phyloP scores from a whole-genome alignment of 1,284 basidiomycete genomes.

The Cryptococcus neoformans region DNA sequence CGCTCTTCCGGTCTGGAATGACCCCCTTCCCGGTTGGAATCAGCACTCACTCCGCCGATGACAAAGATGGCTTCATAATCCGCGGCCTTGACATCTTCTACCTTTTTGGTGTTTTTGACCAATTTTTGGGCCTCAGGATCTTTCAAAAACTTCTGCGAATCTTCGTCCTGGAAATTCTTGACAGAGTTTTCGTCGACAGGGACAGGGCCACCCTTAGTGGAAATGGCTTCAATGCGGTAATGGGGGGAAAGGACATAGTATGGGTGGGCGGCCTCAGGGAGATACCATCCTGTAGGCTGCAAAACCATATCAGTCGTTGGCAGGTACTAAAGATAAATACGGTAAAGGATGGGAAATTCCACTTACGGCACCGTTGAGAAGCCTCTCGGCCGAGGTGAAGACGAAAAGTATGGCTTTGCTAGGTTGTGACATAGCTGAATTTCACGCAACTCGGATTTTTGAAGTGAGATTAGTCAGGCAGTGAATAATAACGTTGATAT shows the following conservation, averaged over 20 bases:
- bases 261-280: constrained; percentile 75
- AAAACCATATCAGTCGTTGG: not conserved
- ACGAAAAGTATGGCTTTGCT: constrained; percentile 61
- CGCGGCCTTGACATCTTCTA: constrained; percentile 58
- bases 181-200: constrained; percentile 58
- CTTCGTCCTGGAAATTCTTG: constrained; percentile 60
- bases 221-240: constrained; percentile 64
- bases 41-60: constrained; percentile 58
- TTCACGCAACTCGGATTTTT: too few species aligned
- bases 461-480: too few species aligned
- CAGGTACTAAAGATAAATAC: not conserved
- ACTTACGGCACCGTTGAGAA: constrained; percentile 51
- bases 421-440: too few species aligned
- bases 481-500: too few species aligned
- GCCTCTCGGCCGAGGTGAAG: constrained; percentile 66
- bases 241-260: constrained; percentile 65
- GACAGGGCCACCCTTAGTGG: constrained; percentile 67
- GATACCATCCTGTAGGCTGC: constrained; percentile 59
- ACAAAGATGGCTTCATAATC: constrained; percentile 76
- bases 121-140: constrained; percentile 63
- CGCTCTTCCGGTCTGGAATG: too few species aligned
- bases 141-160: constrained; percentile 59
- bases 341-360: not conserved
- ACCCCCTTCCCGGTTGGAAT: too few species aligned
- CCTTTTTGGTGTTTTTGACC: constrained; percentile 58